Evolutionary conservation across 345 rosid species (phyloP), one percentile per base, ranked within the genome.

Genomic region (Aquilaria sinensis): DNA sequence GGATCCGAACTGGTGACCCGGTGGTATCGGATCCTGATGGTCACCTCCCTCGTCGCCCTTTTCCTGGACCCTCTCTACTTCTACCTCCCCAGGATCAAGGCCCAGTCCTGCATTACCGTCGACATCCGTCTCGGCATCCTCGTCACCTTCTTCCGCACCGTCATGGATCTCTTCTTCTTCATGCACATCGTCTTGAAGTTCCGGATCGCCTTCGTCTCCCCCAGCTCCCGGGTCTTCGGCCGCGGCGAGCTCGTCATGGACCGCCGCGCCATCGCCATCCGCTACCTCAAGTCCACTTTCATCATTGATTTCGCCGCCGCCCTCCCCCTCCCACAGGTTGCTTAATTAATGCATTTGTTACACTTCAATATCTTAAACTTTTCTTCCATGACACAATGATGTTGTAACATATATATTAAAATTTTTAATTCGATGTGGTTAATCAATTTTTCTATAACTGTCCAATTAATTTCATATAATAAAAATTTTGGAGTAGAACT

Each of bases 281-380:
- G 94, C 9, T 91, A 91, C 65, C 62, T 88, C 47, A 86, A 68
- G 70, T 72, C 89, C 0, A 81, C 78, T 67, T 91, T 91, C 58
- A 64, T 76, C 51, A 62, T 84, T 11, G 94, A 91, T 67, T 72
- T 86, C 7, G 70, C 79, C 1, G 97, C 96, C 33, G 60, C 85
- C 2, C 94, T 91, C 58, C 96, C 97, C 64, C 90, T 91, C 57
- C 97, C 97, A 45, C 97, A 91, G 96, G 97, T 90, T 23, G 23
- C 23, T 23, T 45, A n/a, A 3, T 4, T 13, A 5, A 12, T 61
- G 16, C 4, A 4, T 51, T 61, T 23, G 23, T 23, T 23, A 48
- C 15, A n/a, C 12, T 29, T 43, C 37, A 10, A 54, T 5, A 50
- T 43, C 50, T 37, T 31, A 30, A 47, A 15, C 51, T 46, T 32